Conservation (phyloP, 257 asterid species). For the Solanum acaule region DNA sequence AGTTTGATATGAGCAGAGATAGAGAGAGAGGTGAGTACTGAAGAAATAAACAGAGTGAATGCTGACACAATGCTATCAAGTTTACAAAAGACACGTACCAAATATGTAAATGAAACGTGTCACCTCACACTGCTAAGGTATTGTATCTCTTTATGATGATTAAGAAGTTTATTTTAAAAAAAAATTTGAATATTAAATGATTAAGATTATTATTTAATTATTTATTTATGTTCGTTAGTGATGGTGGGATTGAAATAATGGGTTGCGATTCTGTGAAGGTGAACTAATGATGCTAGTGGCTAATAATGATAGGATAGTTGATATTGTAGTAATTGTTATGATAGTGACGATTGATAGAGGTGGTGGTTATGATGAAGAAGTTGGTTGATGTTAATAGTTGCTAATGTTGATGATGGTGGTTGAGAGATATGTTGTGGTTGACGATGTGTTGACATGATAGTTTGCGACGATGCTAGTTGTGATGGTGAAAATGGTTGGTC, state of each 20-base stretch:
- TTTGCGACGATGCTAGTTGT: neutral
- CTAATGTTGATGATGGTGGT: rapidly evolving
- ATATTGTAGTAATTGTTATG: too few relatives aligned
- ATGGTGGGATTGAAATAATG: too few relatives aligned
- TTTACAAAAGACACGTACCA: neutral
- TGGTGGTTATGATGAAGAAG: neutral
- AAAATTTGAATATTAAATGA: too few relatives aligned
- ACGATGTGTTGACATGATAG: neutral
- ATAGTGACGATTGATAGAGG: neutral
- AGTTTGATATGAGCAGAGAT: neutral
- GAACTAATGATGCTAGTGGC: too few relatives aligned
- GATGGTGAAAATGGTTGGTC: neutral
- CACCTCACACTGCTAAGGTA: neutral
- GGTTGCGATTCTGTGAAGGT: too few relatives aligned
- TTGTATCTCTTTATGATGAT: neutral
- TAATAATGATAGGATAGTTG: too few relatives aligned
- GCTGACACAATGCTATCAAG: neutral
- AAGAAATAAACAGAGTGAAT: neutral
- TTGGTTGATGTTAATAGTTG: neutral
- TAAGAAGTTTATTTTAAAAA: neutral
- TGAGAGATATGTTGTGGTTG: neutral
- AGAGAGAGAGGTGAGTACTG: neutral
- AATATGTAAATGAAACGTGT: neutral
- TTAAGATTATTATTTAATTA: too few relatives aligned
- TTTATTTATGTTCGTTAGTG: neutral